phyloP scores from a whole-genome alignment of 129 eudicot genomes.

The Silybum marianum region DNA sequence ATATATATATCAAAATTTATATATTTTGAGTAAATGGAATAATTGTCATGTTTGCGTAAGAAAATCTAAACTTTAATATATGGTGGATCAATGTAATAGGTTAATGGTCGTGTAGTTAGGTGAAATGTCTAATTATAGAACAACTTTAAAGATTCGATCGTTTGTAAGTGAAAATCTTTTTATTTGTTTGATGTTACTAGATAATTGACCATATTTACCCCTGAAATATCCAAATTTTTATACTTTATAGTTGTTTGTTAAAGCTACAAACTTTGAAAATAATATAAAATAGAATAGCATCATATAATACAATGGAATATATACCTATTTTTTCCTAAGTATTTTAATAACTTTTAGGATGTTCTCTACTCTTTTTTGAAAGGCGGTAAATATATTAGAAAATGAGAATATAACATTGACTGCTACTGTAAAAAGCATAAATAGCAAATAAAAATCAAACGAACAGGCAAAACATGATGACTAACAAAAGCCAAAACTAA shows the following conservation, averaged over 20 bases:
- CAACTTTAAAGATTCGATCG: background rate
- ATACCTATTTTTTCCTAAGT: no score
- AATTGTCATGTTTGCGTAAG: background rate
- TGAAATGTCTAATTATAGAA: constrained; percentile 7
- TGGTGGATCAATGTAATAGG: background rate
- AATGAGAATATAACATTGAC: no score
- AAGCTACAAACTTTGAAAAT: no score
- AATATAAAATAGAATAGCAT: no score
- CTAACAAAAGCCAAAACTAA: no score
- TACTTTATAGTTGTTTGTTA: background rate
- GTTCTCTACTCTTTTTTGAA: no score
- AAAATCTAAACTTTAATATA: background rate
- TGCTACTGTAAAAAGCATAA: no score
- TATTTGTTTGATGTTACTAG: background rate
- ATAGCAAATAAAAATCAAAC: no score
- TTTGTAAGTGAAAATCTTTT: background rate
- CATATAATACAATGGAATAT: background rate
- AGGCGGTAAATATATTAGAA: no score
- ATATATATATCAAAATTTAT: no score
- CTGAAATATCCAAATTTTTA: background rate
- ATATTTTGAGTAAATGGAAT: background rate
- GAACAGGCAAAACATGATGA: no score
- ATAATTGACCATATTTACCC: background rate
- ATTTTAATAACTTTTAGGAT: no score
- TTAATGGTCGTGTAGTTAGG: background rate